A percentile compares a stretch with the other conserved stretches of the same genome.
phyloP scores from a whole-genome alignment of 768 basidiomycete species.

The Auricularia auricula-judae region DNA sequence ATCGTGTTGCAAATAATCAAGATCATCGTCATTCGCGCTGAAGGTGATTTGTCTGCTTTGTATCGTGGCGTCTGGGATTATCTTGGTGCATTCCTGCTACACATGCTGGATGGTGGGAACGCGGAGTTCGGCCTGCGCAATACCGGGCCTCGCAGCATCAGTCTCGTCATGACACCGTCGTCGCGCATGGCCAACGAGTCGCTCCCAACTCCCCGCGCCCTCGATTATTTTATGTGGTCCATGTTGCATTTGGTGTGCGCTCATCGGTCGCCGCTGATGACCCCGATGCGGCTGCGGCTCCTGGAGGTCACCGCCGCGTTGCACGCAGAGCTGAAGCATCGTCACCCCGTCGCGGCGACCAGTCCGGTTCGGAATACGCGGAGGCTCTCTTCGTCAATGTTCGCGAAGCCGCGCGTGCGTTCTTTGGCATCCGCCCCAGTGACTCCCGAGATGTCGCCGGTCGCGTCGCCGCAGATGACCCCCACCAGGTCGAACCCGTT shows the following conservation, averaged over 20 bases:
- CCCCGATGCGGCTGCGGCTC: conserved; percentile 56
- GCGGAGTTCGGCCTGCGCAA: conserved; percentile 43
- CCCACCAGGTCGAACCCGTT: conserved; percentile 41
- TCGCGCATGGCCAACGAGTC: conserved; percentile 6
- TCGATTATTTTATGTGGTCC: conserved; percentile 70
- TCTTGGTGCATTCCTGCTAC: conserved; percentile 42
- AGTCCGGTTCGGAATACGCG: conserved; percentile 6
- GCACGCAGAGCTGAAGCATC: conserved; percentile 36
- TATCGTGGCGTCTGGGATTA: conserved; percentile 53
- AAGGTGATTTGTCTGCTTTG: conserved; percentile 42
- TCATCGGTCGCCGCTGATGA: conserved; percentile 47
- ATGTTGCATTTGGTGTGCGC: conserved; percentile 54
- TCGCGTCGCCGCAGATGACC: conserved; percentile 42
- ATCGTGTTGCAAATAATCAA: conserved; percentile 59
- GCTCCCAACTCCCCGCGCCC: conserved; percentile 37
- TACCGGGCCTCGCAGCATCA: conserved; percentile 24
- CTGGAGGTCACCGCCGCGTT: conserved; percentile 50
- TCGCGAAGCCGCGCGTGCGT: conserved; percentile 9
- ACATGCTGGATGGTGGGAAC: conserved; percentile 44
- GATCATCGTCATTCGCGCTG: conserved; percentile 50
- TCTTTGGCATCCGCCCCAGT: background rate
- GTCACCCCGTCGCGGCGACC: conserved; percentile 8
- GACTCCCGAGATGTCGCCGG: background rate
- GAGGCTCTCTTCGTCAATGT: conserved; percentile 10
- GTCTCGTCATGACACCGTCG: background rate